Evolutionary conservation across 495 filamentous ascomycete genomes (phyloP).

Genomic region (Aspergillus funiculosus): DNA sequence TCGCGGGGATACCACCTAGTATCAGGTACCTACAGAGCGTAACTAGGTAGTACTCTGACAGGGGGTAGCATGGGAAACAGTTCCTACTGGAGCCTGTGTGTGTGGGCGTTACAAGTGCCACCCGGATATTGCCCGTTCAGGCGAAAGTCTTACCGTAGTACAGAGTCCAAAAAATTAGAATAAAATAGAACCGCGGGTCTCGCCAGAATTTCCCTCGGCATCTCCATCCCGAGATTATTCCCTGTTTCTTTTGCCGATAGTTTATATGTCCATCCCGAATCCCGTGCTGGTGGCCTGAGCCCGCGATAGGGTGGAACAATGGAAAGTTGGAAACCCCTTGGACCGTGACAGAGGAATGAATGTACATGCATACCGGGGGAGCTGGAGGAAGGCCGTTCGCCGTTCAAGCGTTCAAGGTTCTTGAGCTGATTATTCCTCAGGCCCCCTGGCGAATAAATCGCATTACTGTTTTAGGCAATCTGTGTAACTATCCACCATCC

Average conservation of each 20-base stretch:
- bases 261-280: slow-evolving; percentile 26
- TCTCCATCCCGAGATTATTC: slow-evolving; percentile 19
- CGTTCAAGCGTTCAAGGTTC: too few relatives aligned
- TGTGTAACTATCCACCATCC: slow-evolving; percentile 18
- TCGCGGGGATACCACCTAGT: background rate
- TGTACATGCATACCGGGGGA: too few relatives aligned
- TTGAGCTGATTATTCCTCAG: background rate
- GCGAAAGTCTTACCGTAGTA: too few relatives aligned
- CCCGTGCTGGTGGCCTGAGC: slow-evolving; percentile 23
- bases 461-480: slow-evolving; percentile 13
- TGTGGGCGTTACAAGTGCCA: too few relatives aligned
- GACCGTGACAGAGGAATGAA: background rate
- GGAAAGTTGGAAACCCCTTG: background rate
- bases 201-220: slow-evolving; percentile 22
- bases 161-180: too few relatives aligned
- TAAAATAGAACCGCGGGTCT: slow-evolving; percentile 9
- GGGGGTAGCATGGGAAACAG: too few relatives aligned
- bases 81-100: too few relatives aligned
- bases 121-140: slow-evolving; percentile 1
- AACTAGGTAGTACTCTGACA: too few relatives aligned
- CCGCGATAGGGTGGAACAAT: background rate
- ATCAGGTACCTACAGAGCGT: too few relatives aligned
- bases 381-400: too few relatives aligned
- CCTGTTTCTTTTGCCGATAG: slow-evolving; percentile 15
- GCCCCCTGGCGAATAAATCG: background rate